Evolutionary conservation across 2,329 filamentous ascomycete species (phyloP), one percentile per base, ranked within the genome.

Genomic region (Ceratocystis ficicola): DNA sequence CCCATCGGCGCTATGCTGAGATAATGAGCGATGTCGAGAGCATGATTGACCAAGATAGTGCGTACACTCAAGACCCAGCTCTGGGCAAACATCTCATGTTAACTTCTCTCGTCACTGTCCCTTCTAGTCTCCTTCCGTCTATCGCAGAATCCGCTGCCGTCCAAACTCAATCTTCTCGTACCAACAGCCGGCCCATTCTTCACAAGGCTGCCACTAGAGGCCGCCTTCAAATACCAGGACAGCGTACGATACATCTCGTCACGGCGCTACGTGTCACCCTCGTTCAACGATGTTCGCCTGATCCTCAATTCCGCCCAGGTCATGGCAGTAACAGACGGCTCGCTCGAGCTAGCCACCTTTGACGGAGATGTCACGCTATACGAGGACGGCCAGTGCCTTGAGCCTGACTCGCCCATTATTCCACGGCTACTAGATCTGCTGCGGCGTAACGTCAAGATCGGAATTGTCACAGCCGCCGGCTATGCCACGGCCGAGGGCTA

Each of bases 281-380:
- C 90, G 1, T 99, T 99, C 81, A 99, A 99, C 76, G 94, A 99
- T 73, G 86, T 99, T 67, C 86, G 94, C 1, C 81, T 96, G 28
- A 88, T 95, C 63, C 83, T 99, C 70, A 99, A 99, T 77, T 94
- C 94, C 48, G 92, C 94, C 20, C 94, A 99, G 76, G 81, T 93
- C 68, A 91, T 96, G 86, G 90, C 90, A 48, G 83, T 97, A n/a
- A 87, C 90, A 17, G 84, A 84, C 28, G 86, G 88, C 25, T 82
- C 84, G 3, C 81, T 96, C 7, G 86, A 94, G 70, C 82, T 99
- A 3, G 87, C 95, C 65, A 99, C 94, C 0, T 99, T 99, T 73
- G 94, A 99, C 75, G 94, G 94, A 75, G 94, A 99, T 76, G 91
- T 99, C 63, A 99, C 94, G 0, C 81, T 99, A 25, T 99, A 99